These are phyloP conservation scores for Metschnikowia peoriensis DNA, from an alignment of 805 yeast species.

Conservation along the genomic window DNA sequence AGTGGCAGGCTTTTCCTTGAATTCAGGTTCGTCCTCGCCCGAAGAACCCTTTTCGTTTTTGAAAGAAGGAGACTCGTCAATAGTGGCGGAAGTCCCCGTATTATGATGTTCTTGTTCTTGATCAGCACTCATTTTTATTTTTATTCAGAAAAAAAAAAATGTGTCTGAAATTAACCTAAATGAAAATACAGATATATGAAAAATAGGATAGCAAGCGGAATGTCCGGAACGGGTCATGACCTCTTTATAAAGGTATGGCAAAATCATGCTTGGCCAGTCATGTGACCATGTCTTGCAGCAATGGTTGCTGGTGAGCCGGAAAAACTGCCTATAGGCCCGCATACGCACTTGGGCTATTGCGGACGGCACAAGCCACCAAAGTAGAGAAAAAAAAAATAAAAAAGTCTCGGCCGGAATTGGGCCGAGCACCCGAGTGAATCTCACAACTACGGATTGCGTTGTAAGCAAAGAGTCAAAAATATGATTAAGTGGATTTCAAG, in stretches of 20 bases:
- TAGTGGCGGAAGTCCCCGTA: slow-evolving; percentile 8
- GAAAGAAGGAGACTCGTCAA: slow-evolving; percentile 4
- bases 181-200: background rate
- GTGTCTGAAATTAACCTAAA: background rate
- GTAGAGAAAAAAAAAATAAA: too few relatives aligned
- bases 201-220: background rate
- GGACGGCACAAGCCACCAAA: background rate
- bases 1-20: slow-evolving; percentile 13
- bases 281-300: background rate
- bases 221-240: background rate
- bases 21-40: slow-evolving; percentile 5
- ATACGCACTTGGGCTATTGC: slow-evolving; percentile 1
- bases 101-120: slow-evolving; percentile 7
- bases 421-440: background rate
- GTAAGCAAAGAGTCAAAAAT: too few relatives aligned
- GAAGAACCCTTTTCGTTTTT: slow-evolving; percentile 7
- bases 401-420: background rate
- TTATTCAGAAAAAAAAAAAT: background rate
- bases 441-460: background rate
- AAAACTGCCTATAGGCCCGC: background rate
- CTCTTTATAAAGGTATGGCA: slow-evolving; percentile 3
- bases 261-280: background rate
- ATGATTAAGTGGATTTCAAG: too few relatives aligned
- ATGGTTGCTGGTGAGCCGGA: slow-evolving; percentile 9
- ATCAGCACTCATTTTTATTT: slow-evolving; percentile 8